phyloP scores from a whole-genome alignment of 1,139 yeast species.

The Ogataea hybrid region DNA sequence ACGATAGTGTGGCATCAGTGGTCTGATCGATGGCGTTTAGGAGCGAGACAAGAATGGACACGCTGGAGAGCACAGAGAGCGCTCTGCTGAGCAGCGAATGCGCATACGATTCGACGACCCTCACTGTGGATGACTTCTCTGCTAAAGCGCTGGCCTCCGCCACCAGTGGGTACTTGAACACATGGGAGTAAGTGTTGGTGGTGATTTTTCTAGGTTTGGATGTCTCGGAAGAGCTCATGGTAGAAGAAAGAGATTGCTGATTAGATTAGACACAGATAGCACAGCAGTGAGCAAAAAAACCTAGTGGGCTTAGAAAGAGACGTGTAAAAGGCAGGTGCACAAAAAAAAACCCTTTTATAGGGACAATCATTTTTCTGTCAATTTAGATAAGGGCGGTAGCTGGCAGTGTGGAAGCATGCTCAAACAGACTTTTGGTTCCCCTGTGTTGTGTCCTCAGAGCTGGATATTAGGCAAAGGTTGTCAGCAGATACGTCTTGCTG shows the following conservation, averaged over 20 bases:
- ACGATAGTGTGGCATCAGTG: constrained; percentile 14
- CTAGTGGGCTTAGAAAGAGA: background rate
- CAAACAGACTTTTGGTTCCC: background rate
- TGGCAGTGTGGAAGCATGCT: constrained; percentile 1
- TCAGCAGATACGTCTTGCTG: background rate
- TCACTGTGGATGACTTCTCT: constrained; percentile 10
- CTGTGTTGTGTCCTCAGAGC: background rate
- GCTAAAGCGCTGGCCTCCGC: constrained; percentile 16
- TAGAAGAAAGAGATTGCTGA: background rate
- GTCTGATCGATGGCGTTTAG: constrained; percentile 21
- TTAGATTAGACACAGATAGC: background rate
- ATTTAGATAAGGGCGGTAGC: constrained; percentile 7
- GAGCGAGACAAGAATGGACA: constrained; percentile 16
- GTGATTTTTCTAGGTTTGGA: constrained; percentile 14
- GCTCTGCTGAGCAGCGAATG: constrained; percentile 7
- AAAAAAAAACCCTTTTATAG: constrained; percentile 4
- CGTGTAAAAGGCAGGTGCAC: background rate
- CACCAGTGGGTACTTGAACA: constrained; percentile 21
- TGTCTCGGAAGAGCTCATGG: constrained; percentile 8
- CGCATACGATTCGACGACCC: constrained; percentile 9
- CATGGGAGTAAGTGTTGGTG: constrained; percentile 17
- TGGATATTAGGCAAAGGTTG: background rate
- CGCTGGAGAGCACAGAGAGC: constrained; percentile 12
- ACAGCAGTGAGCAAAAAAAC: background rate
- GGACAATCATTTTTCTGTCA: constrained; percentile 6